Evolutionary conservation across 495 filamentous ascomycete species (phyloP).

Genomic region (Penicillium odoratum): DNA sequence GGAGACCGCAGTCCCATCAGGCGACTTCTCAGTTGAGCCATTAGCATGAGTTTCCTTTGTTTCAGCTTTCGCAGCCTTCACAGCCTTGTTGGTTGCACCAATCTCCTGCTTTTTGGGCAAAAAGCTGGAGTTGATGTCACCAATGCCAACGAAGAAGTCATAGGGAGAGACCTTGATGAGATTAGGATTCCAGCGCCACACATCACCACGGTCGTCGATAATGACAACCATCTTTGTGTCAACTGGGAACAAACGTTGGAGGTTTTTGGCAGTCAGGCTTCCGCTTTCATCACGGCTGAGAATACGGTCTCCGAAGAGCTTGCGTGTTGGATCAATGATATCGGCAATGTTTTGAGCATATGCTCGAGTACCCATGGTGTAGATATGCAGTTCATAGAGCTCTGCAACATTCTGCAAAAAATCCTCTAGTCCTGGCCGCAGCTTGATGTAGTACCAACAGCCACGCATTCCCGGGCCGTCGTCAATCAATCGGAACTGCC

Average conservation of each 20-base stretch:
- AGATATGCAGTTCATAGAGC: conserved; percentile 94
- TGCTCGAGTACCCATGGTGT: conserved; percentile 96
- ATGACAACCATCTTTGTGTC: conserved; percentile 99
- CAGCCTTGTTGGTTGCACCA: conserved; percentile 28
- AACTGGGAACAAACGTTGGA: conserved; percentile 90
- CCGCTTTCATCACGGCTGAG: conserved; percentile 96
- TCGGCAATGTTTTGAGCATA: conserved; percentile 91
- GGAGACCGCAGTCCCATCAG: conserved; percentile 42
- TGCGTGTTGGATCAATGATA: conserved; percentile 87
- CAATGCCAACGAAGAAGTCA: conserved; percentile 97
- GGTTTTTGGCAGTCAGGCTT: conserved; percentile 82
- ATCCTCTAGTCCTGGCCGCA: conserved; percentile 83
- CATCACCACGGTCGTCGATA: conserved; percentile 95
- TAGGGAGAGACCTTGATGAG: conserved; percentile 93
- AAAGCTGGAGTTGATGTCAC: conserved; percentile 98
- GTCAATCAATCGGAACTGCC: conserved; percentile 80
- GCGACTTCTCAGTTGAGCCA: conserved; percentile 30
- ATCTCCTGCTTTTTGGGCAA: conserved; percentile 84
- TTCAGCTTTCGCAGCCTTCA: conserved; percentile 15
- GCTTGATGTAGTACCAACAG: conserved; percentile 97
- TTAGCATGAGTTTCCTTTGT: conserved; percentile 33
- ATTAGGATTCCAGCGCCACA: conserved; percentile 95
- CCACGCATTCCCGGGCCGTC: conserved; percentile 73
- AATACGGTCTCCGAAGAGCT: conserved; percentile 90
- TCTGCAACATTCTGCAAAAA: conserved; percentile 79